Base-by-base conservation (phyloP, 352 stramenopile genomes). In the Pythium sukuiense region DNA sequence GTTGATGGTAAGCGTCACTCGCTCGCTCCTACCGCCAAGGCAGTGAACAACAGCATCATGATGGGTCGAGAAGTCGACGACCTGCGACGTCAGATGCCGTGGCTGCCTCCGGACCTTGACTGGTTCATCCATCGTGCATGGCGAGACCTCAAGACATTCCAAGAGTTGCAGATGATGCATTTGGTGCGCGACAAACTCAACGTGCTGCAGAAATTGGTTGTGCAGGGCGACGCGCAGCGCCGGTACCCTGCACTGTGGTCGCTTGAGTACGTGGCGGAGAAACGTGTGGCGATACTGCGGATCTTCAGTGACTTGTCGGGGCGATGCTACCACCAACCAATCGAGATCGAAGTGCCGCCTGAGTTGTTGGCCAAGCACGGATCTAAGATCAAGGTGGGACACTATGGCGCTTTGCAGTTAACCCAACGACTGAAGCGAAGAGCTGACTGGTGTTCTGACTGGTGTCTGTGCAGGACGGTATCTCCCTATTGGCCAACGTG, bases 271-370 rank as follows among this genome's bases (percentile, higher is more conserved):
- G 54, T 59, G 3, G 14, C 29, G 1, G 29, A 45, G 18, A 7
- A n/a, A 6, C 48, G 61, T 8, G 52, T 39, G n/a, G 11, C 63
- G 0, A 13, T 37, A 9, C 26, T 71, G 5, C 29, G 33, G 32
- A 71, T 71, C 41, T 45, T 67, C 16, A 72, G 65, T 39, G 65
- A 72, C 37, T 27, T 72, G 14, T 67, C 65, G 14, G 65, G 65
- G 11, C 27, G 48, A 7, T 72, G 65, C 41, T 72, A 61, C 48
- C 65, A 72, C 55, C 11, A 27, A 6, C 65, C 65, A 1, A 67
- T 72, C 29, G 45, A 59, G 30, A 72, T 72, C 12, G 26, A 26
- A 11, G 54, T 61, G 16, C 50, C 59, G 5, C 29, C 59, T 2
- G 7, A n/a, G 9, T 67, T 67, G 18, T 49, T 59, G 4, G 54